Evolutionary conservation across 1,284 basidiomycete genomes (phyloP).

Genomic region (Phaffia rhodozyma): DNA sequence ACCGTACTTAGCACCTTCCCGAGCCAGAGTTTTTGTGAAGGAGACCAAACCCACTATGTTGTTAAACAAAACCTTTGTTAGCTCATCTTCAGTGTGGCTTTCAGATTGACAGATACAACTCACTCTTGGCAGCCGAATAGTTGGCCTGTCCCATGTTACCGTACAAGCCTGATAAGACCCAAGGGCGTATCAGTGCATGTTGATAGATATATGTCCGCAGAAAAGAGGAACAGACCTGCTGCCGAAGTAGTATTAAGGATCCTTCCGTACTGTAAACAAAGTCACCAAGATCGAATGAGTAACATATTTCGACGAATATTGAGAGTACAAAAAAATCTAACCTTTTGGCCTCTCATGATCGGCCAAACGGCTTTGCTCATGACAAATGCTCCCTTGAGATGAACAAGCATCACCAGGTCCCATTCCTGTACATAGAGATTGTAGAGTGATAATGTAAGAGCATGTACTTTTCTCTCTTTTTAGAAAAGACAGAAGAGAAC

Average conservation of each 20-base stretch:
- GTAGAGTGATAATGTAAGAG: neutral
- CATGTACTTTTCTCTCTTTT: too few species aligned
- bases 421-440: slow-evolving; percentile 45
- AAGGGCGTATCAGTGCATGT: neutral
- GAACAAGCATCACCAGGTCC: slow-evolving; percentile 77
- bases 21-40: slow-evolving; percentile 84
- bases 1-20: slow-evolving; percentile 84
- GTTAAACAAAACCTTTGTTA: neutral
- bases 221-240: slow-evolving; percentile 56
- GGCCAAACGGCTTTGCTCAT: slow-evolving; percentile 97
- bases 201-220: slow-evolving; percentile 35
- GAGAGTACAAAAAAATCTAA: slow-evolving; percentile 17
- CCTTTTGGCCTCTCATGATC: slow-evolving; percentile 81
- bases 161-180: slow-evolving; percentile 35
- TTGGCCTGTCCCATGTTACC: slow-evolving; percentile 97
- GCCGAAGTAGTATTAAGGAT: slow-evolving; percentile 87
- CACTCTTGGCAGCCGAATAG: slow-evolving; percentile 43
- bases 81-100: slow-evolving; percentile 1
- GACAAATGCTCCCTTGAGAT: slow-evolving; percentile 89
- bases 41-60: slow-evolving; percentile 65
- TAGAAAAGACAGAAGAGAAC: too few species aligned
- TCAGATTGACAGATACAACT: slow-evolving; percentile 10
- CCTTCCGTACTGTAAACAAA: slow-evolving; percentile 55
- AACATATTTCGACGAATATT: slow-evolving; percentile 4
- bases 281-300: neutral